phyloP scores from a whole-genome alignment of 257 asterid species.

The Solanum gracilifrons region DNA sequence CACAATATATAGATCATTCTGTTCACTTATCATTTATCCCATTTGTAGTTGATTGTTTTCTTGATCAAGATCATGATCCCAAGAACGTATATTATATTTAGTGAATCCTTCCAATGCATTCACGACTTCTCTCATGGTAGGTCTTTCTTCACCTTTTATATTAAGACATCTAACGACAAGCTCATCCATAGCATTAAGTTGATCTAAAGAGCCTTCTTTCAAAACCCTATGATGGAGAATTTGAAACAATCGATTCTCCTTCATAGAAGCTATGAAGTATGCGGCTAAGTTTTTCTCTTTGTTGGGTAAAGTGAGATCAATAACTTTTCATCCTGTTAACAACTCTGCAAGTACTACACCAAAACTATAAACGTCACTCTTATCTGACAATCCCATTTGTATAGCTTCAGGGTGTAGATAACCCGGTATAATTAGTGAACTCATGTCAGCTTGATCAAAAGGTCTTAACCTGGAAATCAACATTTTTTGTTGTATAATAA shows the following conservation, averaged over 20 bases:
- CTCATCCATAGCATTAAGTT: neutral
- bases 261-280: neutral
- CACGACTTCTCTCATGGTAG: neutral
- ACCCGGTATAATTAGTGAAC: neutral
- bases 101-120: neutral
- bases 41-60: too few species aligned
- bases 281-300: neutral
- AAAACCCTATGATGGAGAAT: neutral
- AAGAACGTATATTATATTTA: neutral
- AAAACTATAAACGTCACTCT: neutral
- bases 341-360: neutral
- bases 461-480: neutral
- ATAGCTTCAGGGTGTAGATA: neutral
- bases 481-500: neutral
- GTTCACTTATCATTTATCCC: neutral
- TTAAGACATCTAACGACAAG: neutral
- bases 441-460: neutral
- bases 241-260: neutral
- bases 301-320: neutral
- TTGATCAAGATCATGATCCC: neutral
- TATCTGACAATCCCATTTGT: neutral
- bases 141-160: neutral
- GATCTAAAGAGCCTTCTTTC: neutral
- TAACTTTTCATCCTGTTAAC: neutral
- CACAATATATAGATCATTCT: too few species aligned